Evolutionary conservation across 495 filamentous ascomycete genomes (phyloP).

Genomic region (Emericellopsis terricola): DNA sequence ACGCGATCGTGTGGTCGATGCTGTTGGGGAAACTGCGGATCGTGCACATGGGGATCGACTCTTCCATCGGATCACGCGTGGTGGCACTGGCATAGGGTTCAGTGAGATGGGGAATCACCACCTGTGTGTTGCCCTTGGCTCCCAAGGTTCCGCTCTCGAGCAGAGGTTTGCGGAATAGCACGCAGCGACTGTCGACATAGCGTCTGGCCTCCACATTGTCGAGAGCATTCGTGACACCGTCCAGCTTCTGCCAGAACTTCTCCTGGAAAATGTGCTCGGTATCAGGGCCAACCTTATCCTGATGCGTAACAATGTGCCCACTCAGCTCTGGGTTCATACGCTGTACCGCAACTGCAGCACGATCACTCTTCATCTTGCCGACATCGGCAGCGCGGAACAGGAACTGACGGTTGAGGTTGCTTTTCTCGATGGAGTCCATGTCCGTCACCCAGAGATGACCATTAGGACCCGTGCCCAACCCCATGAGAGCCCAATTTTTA

Average conservation of each 20-base stretch:
- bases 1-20: conserved; percentile 98
- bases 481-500: conserved; percentile 99
- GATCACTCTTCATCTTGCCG: conserved; percentile 92
- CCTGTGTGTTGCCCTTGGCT: conserved; percentile 96
- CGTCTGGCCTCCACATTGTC: conserved; percentile 97
- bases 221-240: conserved; percentile 89
- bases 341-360: conserved; percentile 72
- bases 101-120: conserved; percentile 74
- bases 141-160: conserved; percentile 94
- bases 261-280: conserved; percentile 95
- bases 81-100: conserved; percentile 98
- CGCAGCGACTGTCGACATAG: conserved; percentile 92
- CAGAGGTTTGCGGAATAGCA: conserved; percentile 95
- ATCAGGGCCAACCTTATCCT: conserved; percentile 80
- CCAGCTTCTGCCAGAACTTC: conserved; percentile 76
- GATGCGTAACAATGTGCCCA: conserved; percentile 66
- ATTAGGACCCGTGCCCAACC: conserved; percentile 71
- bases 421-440: conserved; percentile 98
- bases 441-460: conserved; percentile 87
- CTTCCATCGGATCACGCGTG: conserved; percentile 97
- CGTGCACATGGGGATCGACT: conserved; percentile 98
- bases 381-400: conserved; percentile 90
- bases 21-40: conserved; percentile 94
- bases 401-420: conserved; percentile 97
- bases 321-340: conserved; percentile 88